These are phyloP conservation scores for Metarhizium robertsii DNA, from an alignment of 2,329 filamentous ascomycete genomes.

Conservation along the genomic window DNA sequence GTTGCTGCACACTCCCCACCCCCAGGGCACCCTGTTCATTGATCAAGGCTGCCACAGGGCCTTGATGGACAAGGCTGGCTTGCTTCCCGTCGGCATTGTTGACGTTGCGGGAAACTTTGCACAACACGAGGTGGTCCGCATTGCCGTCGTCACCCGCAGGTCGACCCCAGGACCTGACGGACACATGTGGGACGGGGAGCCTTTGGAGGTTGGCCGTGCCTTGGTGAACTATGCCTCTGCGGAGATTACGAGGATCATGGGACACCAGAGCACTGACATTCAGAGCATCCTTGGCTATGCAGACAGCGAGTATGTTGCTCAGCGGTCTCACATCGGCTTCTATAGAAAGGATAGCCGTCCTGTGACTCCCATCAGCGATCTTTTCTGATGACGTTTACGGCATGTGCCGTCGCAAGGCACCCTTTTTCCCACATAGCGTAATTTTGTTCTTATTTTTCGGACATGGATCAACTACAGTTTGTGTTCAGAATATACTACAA, in stretches of 20 bases:
- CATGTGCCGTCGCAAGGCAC: not conserved
- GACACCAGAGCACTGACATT: conserved; percentile 75
- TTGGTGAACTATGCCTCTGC: conserved; percentile 86
- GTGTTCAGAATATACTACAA: not conserved
- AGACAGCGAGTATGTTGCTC: conserved; percentile 87
- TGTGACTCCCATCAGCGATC: conserved; percentile 33
- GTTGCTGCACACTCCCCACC: conserved; percentile 84
- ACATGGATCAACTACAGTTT: not conserved
- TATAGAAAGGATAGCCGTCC: conserved; percentile 47
- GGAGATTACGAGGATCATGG: conserved; percentile 79
- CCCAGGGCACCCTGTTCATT: conserved; percentile 87
- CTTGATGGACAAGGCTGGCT: conserved; percentile 71
- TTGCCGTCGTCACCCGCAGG: conserved; percentile 66
- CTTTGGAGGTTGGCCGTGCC: conserved; percentile 73
- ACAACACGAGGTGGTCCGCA: conserved; percentile 83
- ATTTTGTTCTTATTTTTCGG: not conserved
- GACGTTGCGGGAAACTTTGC: conserved; percentile 82
- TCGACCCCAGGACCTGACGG: conserved; percentile 29
- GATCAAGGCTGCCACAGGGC: conserved; percentile 82
- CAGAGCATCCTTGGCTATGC: conserved; percentile 75
- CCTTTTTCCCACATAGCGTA: not conserved
- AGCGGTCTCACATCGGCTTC: conserved; percentile 80
- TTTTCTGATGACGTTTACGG: conserved; percentile 2
- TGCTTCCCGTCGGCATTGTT: conserved; percentile 84
- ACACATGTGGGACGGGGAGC: conserved; percentile 39